These are phyloP conservation scores for Trichoderma brevicompactum DNA, from an alignment of 2,329 filamentous ascomycete species.

Conservation along the genomic window DNA sequence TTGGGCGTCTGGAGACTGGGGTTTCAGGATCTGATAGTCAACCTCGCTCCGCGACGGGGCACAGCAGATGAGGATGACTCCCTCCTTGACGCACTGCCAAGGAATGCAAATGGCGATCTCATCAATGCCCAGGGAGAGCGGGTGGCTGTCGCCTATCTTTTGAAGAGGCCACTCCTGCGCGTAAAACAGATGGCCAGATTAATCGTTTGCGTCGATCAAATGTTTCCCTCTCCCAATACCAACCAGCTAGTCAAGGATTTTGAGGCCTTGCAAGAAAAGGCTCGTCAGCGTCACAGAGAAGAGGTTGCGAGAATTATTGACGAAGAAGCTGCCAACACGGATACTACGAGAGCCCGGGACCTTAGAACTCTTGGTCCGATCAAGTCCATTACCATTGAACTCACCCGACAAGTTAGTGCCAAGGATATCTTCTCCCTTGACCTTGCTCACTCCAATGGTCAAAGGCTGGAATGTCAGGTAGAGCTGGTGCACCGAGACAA, in stretches of 20 bases:
- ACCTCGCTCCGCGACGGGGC: constrained; percentile 72
- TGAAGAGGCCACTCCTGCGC: constrained; percentile 86
- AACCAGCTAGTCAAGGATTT: constrained; percentile 56
- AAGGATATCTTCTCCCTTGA: constrained; percentile 90
- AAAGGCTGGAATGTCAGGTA: constrained; percentile 84
- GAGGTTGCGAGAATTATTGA: constrained; percentile 76
- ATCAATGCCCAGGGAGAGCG: constrained; percentile 79
- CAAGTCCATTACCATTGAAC: constrained; percentile 71
- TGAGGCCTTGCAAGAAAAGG: constrained; percentile 74
- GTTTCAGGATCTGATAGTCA: constrained; percentile 93
- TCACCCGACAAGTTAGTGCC: constrained; percentile 80
- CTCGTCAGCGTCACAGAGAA: constrained; percentile 67
- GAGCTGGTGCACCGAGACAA: constrained; percentile 88
- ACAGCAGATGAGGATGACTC: constrained; percentile 62
- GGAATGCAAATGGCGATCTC: constrained; percentile 68
- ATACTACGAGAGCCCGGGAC: constrained; percentile 79
- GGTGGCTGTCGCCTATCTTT: constrained; percentile 89
- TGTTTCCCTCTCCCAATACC: constrained; percentile 54
- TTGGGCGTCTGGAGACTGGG: constrained; percentile 87
- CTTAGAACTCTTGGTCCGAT: constrained; percentile 75
- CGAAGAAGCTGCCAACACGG: constrained; percentile 82
- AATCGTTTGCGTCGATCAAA: constrained; percentile 68
- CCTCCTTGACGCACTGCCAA: constrained; percentile 61
- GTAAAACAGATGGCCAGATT: constrained; percentile 87
- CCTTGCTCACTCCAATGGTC: constrained; percentile 84